Evolutionary conservation across 1,284 basidiomycete species (phyloP), one percentile per base, ranked within the genome.

Genomic region (Puccinia hordei): DNA sequence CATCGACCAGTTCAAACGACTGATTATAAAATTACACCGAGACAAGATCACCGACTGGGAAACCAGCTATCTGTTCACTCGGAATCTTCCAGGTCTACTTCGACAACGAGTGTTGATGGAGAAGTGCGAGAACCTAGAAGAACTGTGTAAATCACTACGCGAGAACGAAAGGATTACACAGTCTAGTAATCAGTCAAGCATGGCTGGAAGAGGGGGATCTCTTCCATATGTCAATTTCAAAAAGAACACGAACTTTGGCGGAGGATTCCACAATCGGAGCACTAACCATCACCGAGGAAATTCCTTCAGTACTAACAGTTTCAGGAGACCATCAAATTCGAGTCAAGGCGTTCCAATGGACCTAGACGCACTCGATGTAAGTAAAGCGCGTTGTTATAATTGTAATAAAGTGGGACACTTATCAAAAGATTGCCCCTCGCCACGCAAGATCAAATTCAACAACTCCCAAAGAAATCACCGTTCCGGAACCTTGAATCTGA

Each of bases 381-480:
- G 30, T 22, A 38, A 66, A 38, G 65, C 65, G 19, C 22, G 44
- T 9, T 66, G 65, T 27, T 69, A 69, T 27, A 69, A 27, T 13
- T 69, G 66, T 35, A 44, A 69, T 38, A 69, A 69, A n/a, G 46
- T 46, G 46, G 66, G 66, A 13, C 66, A 69, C 27, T 33, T 69
- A 30, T 44, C 66, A 2, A 69, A 69, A 38, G 66, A 69, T 27
- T 69, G 35, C 17, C 27, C 59, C 19, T 33, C 33, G 1, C 59
- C 59, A 8, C 13, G 15, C 33, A 61, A 61, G 30, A 24, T 61
- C 17, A 61, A 61, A 13, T 61, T 30, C 24, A 12, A 24, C n/a
- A n/a, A n/a, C n/a, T 27, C 15, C 15, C 8, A 17, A 57, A 27
- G n/a, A 8, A 3, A 24, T 9, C n/a, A n/a, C 9, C 22, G 17